Percentiles rank a stretch among this genome's conserved stretches.
These are phyloP conservation scores for Lachnellula subtilissima DNA, from an alignment of 2,329 filamentous ascomycete genomes.

Conservation along the genomic window DNA sequence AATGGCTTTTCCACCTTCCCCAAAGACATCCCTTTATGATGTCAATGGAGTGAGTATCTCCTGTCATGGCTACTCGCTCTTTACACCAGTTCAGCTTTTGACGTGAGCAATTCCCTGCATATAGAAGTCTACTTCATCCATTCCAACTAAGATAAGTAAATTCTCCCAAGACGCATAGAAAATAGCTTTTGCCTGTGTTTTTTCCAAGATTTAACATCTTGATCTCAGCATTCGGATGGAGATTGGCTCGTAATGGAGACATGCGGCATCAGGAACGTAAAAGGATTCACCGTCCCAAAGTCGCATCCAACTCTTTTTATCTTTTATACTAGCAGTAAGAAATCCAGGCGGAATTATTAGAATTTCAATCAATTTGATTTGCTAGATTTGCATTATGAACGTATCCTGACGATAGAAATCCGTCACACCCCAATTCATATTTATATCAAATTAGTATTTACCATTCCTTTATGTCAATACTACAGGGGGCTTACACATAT, in stretches of 20 bases:
- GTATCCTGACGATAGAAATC: no score
- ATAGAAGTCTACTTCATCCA: constrained; percentile 40
- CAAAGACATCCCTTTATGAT: background rate
- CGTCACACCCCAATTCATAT: no score
- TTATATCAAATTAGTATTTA: no score
- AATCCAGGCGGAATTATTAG: no score
- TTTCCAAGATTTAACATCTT: background rate
- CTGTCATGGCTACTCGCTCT: constrained; percentile 44
- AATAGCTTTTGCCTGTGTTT: background rate
- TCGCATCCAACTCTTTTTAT: background rate
- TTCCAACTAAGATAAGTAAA: constrained; percentile 36
- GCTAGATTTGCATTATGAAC: no score
- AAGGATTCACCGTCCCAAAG: background rate
- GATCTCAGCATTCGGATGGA: background rate
- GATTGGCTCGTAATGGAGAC: background rate
- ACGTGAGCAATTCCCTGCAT: constrained; percentile 39
- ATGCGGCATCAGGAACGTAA: background rate
- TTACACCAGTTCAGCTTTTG: constrained; percentile 36
- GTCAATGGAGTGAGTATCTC: constrained; percentile 27
- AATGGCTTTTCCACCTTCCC: no score
- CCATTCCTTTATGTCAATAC: no score
- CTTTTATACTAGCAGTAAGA: no score
- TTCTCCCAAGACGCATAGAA: constrained; percentile 9
- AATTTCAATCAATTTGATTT: no score
- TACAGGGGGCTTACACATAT: no score